These are phyloP conservation scores for Botrytis medusae DNA, from an alignment of 2,329 filamentous ascomycete genomes.

Conservation along the genomic window DNA sequence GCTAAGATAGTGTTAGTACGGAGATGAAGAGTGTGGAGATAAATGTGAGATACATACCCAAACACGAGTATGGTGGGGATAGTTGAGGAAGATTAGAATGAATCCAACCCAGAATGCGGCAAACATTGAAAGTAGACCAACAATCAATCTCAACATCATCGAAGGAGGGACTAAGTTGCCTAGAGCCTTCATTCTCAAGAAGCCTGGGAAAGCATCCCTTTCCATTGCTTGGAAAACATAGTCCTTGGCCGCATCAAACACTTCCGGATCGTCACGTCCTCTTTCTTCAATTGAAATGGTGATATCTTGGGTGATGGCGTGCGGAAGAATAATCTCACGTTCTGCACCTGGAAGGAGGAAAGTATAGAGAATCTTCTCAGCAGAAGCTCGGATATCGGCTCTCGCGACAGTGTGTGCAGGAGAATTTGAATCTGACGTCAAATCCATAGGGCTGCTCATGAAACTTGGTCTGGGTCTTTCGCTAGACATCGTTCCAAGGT, in stretches of 20 bases:
- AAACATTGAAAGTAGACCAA: constrained; percentile 85
- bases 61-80: constrained; percentile 69
- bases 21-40: not conserved
- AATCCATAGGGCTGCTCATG: constrained; percentile 60
- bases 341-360: constrained; percentile 94
- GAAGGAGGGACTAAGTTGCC: constrained; percentile 94
- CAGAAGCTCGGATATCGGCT: constrained; percentile 86
- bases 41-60: constrained; percentile 64
- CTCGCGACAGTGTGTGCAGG: constrained; percentile 81
- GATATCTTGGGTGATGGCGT: constrained; percentile 81
- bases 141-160: constrained; percentile 78
- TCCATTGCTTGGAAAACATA: constrained; percentile 99
- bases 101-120: constrained; percentile 93
- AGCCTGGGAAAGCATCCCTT: constrained; percentile 96
- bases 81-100: constrained; percentile 86
- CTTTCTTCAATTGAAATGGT: constrained; percentile 86
- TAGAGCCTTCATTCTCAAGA: constrained; percentile 89
- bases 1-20: constrained; percentile 46
- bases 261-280: constrained; percentile 90
- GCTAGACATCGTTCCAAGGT: constrained; percentile 51
- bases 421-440: constrained; percentile 75
- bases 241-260: constrained; percentile 97
- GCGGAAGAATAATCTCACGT: constrained; percentile 90
- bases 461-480: constrained; percentile 51
- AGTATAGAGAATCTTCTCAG: constrained; percentile 98